Base-by-base conservation (phyloP, 352 stramenopile genomes). In the Nothophytophthora sp. region DNA sequence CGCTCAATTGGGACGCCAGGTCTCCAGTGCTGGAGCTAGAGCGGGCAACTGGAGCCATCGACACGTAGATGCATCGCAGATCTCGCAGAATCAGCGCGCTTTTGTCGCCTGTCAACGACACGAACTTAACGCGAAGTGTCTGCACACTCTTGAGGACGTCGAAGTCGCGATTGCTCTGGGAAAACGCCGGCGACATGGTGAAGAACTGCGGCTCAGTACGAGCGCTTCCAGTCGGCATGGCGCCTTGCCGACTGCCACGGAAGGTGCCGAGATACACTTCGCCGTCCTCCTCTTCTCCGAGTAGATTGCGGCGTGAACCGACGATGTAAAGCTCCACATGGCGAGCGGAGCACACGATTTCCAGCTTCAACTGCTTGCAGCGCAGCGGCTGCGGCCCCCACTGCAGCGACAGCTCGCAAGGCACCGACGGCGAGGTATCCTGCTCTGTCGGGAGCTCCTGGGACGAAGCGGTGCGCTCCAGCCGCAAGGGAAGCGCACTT, bases 201-300 rank as follows among this genome's bases (percentile, higher is more conserved):
- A 90, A 90, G 11, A 45, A 40, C 63, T 70, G 62, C 18, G 45
- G 34, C 3, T 60, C 50, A 0, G 58, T 22, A 8, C 16, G 16
- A 7, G 24, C 11, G 1, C 12, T 10, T n/a, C n/a, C n/a, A n/a
- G n/a, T n/a, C 27, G 39, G 6, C 22, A 41, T 60, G 12, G 22
- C 5, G 13, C 25, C 32, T n/a, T 63, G 24, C 8, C 65, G 71
- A 2, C 44, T 48, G 43, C 79, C 82, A 20, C 77, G 77, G 29
- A 85, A 86, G 12, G 82, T 92, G 41, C 82, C 82, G 3, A 92
- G 37, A 47, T 92, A 92, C 46, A 89, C 61, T 37, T 90, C 77
- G 3, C 70, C 71, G 16, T 69, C 48, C 55, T 92, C 68, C 2
- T 82, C 62, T 32, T 88, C 73, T 10, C 77, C 79, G 23, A 90